Evolutionary conservation across 2,329 filamentous ascomycete genomes (phyloP), one percentile per base, ranked within the genome.

Genomic region (Teratosphaeria zuluensis): DNA sequence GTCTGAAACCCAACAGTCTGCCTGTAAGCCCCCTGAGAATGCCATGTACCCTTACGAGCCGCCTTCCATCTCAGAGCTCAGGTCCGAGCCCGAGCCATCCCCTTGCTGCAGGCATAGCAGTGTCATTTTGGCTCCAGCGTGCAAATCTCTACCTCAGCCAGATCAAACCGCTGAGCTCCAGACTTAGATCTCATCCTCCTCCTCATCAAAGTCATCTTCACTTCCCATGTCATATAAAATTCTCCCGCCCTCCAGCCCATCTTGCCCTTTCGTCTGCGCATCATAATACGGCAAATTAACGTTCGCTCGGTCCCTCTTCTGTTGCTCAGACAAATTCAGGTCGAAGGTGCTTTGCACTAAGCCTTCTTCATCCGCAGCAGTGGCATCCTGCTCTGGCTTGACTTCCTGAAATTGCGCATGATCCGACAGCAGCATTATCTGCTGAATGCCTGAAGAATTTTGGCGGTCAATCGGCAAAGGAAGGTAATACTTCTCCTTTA

Each of bases 201-300:
- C 91, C 60, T 95, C 92, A 66, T 96, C 92, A 75, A 96, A 97
- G 72, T 97, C 91, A 74, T 99, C 94, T 76, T 97, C 94, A 62
- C 85, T 83, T 1, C 92, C 92, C 89, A 97, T 95, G 66, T 97
- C 92, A 72, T 99, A 99, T 68, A 99, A 71, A 64, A 99, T 99
- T 61, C 92, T 82, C 0, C 94, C 94, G 4, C 94, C 92, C 68
- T 95, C 90, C 19, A 48, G 11, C 0, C 92, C 92, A 48, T n/a
- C 4, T 28, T 46, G 31, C 12, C 54, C 54, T 31, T 35, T 35
- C 0, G 84, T 77, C 80, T 99, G 94, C 28, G 94, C 94, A 77
- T 99, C 94, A 74, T 95, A 96, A 72, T 99, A 97, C 16, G 94
- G 94, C 73, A 97, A 72, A 48, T 97, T 89, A 8, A 99, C 89